Percentiles rank a stretch among this genome's conserved stretches.
Conservation (phyloP, 2,329 filamentous ascomycete species). For the Chrysoporthe puriensis region DNA sequence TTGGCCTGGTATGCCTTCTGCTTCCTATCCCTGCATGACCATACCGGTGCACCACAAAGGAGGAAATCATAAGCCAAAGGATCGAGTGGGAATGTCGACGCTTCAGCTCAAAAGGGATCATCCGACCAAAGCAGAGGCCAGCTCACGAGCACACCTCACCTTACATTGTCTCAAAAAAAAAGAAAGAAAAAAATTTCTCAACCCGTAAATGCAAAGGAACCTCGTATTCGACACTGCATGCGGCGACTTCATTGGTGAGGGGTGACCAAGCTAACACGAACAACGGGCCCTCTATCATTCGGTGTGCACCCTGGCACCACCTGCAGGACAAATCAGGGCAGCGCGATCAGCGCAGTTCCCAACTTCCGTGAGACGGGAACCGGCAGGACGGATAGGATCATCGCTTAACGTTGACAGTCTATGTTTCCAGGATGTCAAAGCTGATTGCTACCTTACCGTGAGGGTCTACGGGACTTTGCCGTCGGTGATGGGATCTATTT, state of each 20-base stretch:
- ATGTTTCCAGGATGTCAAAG: not conserved
- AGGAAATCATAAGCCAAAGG: not conserved
- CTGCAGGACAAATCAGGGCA: not conserved
- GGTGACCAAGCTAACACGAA: conserved; percentile 1
- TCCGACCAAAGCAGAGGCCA: not conserved
- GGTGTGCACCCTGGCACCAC: conserved; percentile 3
- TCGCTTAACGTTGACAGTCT: not conserved
- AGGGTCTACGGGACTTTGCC: not conserved
- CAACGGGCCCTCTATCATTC: not conserved
- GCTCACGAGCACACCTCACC: not conserved
- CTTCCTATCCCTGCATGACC: not conserved
- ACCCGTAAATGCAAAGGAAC: conserved; percentile 8
- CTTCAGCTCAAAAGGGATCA: not conserved
- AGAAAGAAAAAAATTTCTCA: not conserved
- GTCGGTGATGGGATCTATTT: not conserved
- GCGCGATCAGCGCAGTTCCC: conserved; percentile 2
- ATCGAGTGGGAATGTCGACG: not conserved
- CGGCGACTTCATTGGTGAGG: conserved; percentile 2
- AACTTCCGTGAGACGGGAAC: not conserved
- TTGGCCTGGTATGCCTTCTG: not conserved
- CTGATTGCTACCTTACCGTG: not conserved
- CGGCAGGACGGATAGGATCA: not conserved
- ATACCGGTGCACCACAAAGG: not conserved
- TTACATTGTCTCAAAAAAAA: not conserved
- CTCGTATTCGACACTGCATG: conserved; percentile 6